Evolutionary conservation across 75 land plant genomes (phyloP).

Genomic region (Picea sitchensis): DNA sequence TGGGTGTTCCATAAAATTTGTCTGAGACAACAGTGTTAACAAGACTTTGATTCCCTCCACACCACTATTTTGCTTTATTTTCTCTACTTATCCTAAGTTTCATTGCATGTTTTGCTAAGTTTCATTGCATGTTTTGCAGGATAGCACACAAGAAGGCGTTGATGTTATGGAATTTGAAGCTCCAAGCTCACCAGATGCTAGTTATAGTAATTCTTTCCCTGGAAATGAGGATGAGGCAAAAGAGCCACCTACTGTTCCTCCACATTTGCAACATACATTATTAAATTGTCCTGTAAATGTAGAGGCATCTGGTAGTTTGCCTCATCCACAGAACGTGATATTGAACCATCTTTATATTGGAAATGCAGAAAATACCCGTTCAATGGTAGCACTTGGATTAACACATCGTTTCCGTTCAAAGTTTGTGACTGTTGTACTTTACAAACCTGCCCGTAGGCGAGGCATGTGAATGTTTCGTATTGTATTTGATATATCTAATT

Average conservation of each 20-base stretch:
- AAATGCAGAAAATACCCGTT: constrained; percentile 51
- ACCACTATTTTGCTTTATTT: not conserved
- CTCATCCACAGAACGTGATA: constrained; percentile 74
- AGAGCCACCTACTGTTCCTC: constrained; percentile 85
- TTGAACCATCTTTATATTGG: constrained; percentile 91
- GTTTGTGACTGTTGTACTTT: constrained; percentile 88
- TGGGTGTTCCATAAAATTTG: not conserved
- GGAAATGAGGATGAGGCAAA: constrained; percentile 74
- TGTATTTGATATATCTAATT: constrained; percentile 10
- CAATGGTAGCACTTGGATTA: constrained; percentile 83
- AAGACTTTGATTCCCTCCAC: not conserved
- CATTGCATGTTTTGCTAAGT: too few species aligned
- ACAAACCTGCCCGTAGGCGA: constrained; percentile 76
- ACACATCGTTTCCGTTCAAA: constrained; percentile 88
- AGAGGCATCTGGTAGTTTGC: constrained; percentile 51
- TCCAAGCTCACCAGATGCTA: constrained; percentile 82
- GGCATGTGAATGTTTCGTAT: constrained; percentile 16
- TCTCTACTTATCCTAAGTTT: not conserved
- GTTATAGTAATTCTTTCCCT: constrained; percentile 64
- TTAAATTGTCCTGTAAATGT: constrained; percentile 45
- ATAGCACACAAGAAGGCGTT: constrained; percentile 58
- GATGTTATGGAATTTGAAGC: constrained; percentile 86
- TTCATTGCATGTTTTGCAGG: not conserved
- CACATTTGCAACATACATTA: constrained; percentile 74
- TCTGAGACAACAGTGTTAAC: not conserved